Evolutionary conservation across 2,329 filamentous ascomycete species (phyloP).

Genomic region (Paecilomyces variotii): DNA sequence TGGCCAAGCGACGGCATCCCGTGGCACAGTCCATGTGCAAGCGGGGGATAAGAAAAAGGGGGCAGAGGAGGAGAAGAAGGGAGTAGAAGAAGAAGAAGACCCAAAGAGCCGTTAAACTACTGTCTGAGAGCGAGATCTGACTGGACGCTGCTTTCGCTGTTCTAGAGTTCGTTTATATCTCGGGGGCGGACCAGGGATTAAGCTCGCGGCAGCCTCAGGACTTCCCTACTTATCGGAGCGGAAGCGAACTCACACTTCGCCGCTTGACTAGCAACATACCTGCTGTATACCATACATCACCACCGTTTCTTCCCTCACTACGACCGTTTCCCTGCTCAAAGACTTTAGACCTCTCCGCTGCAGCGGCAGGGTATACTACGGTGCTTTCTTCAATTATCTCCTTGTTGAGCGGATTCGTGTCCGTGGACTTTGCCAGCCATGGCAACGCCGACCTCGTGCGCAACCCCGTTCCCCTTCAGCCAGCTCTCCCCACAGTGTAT

Average conservation of each 20-base stretch:
- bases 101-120: not conserved
- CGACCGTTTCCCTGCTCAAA: not conserved
- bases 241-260: constrained; percentile 1
- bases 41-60: not conserved
- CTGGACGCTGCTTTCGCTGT: not conserved
- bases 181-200: not conserved
- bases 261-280: not conserved
- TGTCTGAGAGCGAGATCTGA: not conserved
- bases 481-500: constrained; percentile 13
- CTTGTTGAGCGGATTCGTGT: constrained; percentile 4
- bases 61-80: not conserved
- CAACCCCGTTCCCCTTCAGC: constrained; percentile 17
- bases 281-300: not conserved
- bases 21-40: not conserved
- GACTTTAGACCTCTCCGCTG: not conserved
- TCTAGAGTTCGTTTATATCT: not conserved
- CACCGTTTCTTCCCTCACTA: not conserved
- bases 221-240: not conserved
- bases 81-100: not conserved
- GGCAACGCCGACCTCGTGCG: constrained; percentile 41
- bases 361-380: not conserved
- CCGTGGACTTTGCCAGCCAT: constrained; percentile 26
- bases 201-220: not conserved
- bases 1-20: not conserved
- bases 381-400: constrained; percentile 1